Percentiles rank a stretch among this genome's conserved stretches.
These are phyloP conservation scores for Daldinia loculata DNA, from an alignment of 495 filamentous ascomycete genomes.

Conservation along the genomic window DNA sequence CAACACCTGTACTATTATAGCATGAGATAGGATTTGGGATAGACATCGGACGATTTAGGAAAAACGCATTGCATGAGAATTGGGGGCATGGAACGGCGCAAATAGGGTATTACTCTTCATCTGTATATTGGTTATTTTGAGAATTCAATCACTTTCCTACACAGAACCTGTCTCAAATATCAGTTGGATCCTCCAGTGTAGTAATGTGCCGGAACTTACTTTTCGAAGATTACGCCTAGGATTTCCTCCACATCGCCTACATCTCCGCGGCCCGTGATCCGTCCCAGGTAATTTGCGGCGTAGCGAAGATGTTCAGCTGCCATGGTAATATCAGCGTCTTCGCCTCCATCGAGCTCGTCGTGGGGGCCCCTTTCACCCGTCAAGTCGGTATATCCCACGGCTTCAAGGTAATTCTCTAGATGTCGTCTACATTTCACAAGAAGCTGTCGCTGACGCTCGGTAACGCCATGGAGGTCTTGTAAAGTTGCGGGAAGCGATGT, in stretches of 20 bases:
- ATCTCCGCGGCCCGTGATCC: conserved; percentile 88
- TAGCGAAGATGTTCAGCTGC: conserved; percentile 90
- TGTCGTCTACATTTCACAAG: conserved; percentile 74
- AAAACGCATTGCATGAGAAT: background rate
- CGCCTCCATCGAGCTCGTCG: conserved; percentile 42
- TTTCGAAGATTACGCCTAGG: conserved; percentile 96
- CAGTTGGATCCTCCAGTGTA: conserved; percentile 16
- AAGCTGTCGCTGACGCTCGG: conserved; percentile 85
- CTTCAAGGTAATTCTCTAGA: conserved; percentile 73
- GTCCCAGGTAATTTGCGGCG: conserved; percentile 80
- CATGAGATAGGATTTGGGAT: conserved; percentile 2
- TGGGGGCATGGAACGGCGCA: conserved; percentile 25
- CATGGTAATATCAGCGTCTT: conserved; percentile 74
- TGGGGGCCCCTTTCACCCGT: conserved; percentile 52
- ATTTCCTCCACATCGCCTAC: conserved; percentile 96
- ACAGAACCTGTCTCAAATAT: conserved; percentile 47
- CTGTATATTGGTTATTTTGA: conserved; percentile 10
- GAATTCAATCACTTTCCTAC: conserved; percentile 49
- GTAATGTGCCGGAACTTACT: conserved; percentile 60
- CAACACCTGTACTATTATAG: conserved; percentile 31
- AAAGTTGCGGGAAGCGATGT: conserved; percentile 67
- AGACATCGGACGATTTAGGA: conserved; percentile 1
- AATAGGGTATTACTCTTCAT: conserved; percentile 17
- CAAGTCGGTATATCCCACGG: conserved; percentile 44
- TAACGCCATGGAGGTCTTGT: conserved; percentile 88